Percentiles rank a stretch among this genome's conserved stretches.
Conservation (phyloP, 208 protist genomes). For the Histomonas meleagridis region DNA sequence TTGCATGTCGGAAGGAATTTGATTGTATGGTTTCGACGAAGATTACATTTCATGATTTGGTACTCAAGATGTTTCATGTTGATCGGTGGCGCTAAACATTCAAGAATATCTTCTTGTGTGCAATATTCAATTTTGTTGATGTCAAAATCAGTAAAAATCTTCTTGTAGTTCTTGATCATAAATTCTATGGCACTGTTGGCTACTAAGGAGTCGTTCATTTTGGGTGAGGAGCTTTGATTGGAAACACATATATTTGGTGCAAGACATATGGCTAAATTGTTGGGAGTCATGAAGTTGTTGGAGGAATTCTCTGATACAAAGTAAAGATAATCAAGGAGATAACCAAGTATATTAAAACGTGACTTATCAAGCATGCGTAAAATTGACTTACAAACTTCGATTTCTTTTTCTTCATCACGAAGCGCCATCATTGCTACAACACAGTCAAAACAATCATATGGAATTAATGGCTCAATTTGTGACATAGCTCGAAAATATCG, state of each 20-base stretch:
- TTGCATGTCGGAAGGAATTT: background rate
- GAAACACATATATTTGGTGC: slow-evolving; percentile 15
- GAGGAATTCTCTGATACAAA: background rate
- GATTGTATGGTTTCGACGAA: background rate
- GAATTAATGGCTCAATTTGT: background rate
- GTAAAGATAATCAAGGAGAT: background rate
- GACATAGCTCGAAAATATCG: background rate
- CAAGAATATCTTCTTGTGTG: background rate
- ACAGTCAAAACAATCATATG: background rate
- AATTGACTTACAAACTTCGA: background rate
- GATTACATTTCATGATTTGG: background rate
- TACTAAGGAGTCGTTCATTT: too few relatives aligned
- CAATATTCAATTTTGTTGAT: background rate
- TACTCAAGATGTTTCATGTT: background rate
- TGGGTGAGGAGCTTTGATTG: too few relatives aligned
- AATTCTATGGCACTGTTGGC: background rate
- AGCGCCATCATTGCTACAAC: background rate
- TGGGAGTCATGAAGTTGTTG: background rate
- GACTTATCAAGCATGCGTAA: background rate
- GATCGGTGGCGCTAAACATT: background rate
- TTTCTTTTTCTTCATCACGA: background rate
- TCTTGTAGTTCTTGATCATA: background rate
- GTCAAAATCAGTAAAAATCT: background rate
- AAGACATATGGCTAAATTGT: background rate
- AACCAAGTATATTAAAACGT: background rate